Base-by-base conservation (phyloP, 495 filamentous ascomycete species). In the Aspergillus sclerotioniger region DNA sequence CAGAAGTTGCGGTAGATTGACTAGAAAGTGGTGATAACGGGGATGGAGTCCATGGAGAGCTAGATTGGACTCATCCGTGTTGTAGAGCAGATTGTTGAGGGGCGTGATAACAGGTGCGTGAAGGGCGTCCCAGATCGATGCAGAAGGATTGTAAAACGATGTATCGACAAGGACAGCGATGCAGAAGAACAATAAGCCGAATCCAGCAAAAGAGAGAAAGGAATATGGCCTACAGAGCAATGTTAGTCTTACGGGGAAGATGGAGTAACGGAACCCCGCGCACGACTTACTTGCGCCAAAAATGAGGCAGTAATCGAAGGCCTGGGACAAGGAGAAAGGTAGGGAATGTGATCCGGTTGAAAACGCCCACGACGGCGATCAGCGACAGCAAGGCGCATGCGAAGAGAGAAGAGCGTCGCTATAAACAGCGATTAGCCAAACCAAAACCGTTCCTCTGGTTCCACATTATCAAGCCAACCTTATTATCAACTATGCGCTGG, bases 341-440 rank as follows among this genome's bases (percentile, higher is more conserved):
- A 53, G 93, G 94, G 67, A 97, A 98, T 5, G 94, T 98, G 68
- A 98, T 95, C 39, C 94, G 84, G 70, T 96, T 98, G 75, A 98
- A 98, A 56, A 90, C 77, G 39, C 94, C 93, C 47, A 91, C 88
- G 35, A 96, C 87, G 21, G 85, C 80, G 37, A 96, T 80, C 50
- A 94, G 84, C 19, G 90, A 90, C 9, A 98, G 81, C 12, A 92
- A 79, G 12, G 82, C 80, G 50, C 86, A 90, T 16, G 91, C 85
- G 60, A 91, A 80, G 57, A 90, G 75, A 39, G 89, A 90, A 20
- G 89, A 86, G 56, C 80, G 83, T 68, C 91, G 81, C 87, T 90
- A 61, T 53, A 70, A 62, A 45, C 67, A 41, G 60, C 37, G 21
- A 69, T 64, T 32, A 62, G 67, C 60, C 57, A 32, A 37, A 50